Evolutionary conservation across 164 flowering plant species (phyloP).

Genomic region (Protea cynaroides): DNA sequence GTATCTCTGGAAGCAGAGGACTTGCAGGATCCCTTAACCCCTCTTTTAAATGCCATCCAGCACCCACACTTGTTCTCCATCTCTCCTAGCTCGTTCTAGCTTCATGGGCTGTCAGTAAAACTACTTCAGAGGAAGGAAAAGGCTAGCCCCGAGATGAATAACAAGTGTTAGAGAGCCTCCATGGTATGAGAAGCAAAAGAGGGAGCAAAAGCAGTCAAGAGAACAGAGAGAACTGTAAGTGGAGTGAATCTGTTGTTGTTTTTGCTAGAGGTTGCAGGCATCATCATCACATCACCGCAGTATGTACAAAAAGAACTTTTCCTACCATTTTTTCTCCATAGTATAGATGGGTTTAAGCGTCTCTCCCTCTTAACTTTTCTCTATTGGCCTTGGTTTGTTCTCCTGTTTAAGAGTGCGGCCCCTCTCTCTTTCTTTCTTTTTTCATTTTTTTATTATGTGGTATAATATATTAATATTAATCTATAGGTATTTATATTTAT

Average conservation of each 20-base stretch:
- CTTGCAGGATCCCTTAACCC: slow-evolving; percentile 44
- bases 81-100: neutral
- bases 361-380: slow-evolving; percentile 11
- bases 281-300: slow-evolving; percentile 47
- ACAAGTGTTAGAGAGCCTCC: slow-evolving; percentile 8
- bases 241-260: slow-evolving; percentile 16
- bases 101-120: slow-evolving; percentile 19
- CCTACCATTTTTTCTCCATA: slow-evolving; percentile 38
- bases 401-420: neutral
- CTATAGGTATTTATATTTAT: too few species aligned
- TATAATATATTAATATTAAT: neutral
- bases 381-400: slow-evolving; percentile 2
- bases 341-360: slow-evolving; percentile 13
- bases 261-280: slow-evolving; percentile 41
- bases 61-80: slow-evolving; percentile 73
- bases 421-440: neutral
- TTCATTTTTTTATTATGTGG: neutral
- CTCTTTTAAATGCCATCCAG: slow-evolving; percentile 57
- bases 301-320: slow-evolving; percentile 70
- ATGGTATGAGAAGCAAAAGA: slow-evolving; percentile 4
- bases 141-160: slow-evolving; percentile 1
- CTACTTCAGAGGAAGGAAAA: slow-evolving; percentile 9
- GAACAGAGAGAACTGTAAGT: slow-evolving; percentile 9
- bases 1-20: slow-evolving; percentile 53
- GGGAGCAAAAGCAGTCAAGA: slow-evolving; percentile 9